A percentile compares a stretch with the other conserved stretches of the same genome.
Evolutionary conservation across 2,329 filamentous ascomycete genomes (phyloP).

Genomic region (Botrytis paeoniae): DNA sequence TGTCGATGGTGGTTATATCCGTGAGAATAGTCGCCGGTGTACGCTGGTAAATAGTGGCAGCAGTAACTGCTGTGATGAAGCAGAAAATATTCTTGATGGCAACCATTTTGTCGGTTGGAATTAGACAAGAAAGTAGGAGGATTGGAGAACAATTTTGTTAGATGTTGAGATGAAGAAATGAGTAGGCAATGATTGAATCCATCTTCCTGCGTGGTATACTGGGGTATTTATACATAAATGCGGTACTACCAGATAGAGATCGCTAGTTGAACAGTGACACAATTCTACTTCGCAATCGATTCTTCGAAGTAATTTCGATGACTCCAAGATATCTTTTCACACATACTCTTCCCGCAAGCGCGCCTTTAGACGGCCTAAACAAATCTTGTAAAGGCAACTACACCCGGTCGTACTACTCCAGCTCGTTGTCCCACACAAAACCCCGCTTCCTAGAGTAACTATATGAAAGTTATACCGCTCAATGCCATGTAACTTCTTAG

Average conservation of each 20-base stretch:
- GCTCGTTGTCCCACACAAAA: background rate
- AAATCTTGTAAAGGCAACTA: background rate
- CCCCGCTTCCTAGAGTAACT: background rate
- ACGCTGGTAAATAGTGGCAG: slow-evolving; percentile 22
- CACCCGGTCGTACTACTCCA: background rate
- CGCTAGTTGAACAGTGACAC: background rate
- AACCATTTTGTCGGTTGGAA: slow-evolving; percentile 22
- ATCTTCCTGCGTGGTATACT: background rate
- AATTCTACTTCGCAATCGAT: background rate
- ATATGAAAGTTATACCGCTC: background rate
- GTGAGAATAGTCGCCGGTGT: slow-evolving; percentile 19
- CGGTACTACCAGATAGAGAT: background rate
- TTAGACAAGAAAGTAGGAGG: no score
- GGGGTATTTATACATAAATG: background rate
- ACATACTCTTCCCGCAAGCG: background rate
- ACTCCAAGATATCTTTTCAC: background rate
- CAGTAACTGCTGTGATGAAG: slow-evolving; percentile 21
- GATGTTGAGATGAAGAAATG: background rate
- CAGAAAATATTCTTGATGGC: slow-evolving; percentile 25
- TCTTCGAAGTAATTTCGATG: background rate
- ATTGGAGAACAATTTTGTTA: background rate
- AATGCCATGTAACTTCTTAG: background rate
- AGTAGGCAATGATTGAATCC: background rate
- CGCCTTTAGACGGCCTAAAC: background rate
- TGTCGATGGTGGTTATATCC: slow-evolving; percentile 42